Conservation (phyloP, 2,329 filamentous ascomycete genomes). For the Albifimbria verrucaria region DNA sequence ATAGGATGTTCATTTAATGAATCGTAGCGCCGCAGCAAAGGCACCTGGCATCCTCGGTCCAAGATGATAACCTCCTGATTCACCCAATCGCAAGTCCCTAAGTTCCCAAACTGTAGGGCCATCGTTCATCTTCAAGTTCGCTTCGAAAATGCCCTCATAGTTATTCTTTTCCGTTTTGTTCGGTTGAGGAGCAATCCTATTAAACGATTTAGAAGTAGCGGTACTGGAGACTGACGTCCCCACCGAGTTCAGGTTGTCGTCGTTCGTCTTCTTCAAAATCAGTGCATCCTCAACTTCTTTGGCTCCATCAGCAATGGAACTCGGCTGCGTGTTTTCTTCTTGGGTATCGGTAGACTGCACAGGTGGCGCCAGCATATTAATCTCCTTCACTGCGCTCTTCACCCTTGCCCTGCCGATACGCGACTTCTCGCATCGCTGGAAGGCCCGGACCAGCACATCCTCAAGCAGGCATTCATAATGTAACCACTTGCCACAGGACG, state of each 20-base stretch:
- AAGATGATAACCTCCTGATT: slow-evolving; percentile 48
- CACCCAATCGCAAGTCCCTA: slow-evolving; percentile 44
- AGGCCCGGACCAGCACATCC: slow-evolving; percentile 49
- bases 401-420: no score
- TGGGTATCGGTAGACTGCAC: slow-evolving; percentile 50
- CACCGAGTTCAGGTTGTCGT: slow-evolving; percentile 25
- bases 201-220: no score
- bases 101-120: slow-evolving; percentile 51
- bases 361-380: no score
- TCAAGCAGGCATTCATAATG: slow-evolving; percentile 60
- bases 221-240: slow-evolving; percentile 27
- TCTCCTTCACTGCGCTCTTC: no score
- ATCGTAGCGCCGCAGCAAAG: slow-evolving; percentile 46
- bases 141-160: slow-evolving; percentile 51
- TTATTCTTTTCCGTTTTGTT: slow-evolving; percentile 36
- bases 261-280: slow-evolving; percentile 30
- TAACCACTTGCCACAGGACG: slow-evolving; percentile 57
- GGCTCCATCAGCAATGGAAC: slow-evolving; percentile 50
- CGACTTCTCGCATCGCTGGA: no score
- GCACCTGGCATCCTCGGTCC: slow-evolving; percentile 49
- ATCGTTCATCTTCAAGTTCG: slow-evolving; percentile 42
- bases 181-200: slow-evolving; percentile 29
- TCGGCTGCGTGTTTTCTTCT: slow-evolving; percentile 46
- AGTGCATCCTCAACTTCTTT: slow-evolving; percentile 36
- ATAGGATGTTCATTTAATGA: slow-evolving; percentile 37